Evolutionary conservation across 2,329 filamentous ascomycete species (phyloP), one percentile per base, ranked within the genome.

Genomic region (Alternaria consortialis): DNA sequence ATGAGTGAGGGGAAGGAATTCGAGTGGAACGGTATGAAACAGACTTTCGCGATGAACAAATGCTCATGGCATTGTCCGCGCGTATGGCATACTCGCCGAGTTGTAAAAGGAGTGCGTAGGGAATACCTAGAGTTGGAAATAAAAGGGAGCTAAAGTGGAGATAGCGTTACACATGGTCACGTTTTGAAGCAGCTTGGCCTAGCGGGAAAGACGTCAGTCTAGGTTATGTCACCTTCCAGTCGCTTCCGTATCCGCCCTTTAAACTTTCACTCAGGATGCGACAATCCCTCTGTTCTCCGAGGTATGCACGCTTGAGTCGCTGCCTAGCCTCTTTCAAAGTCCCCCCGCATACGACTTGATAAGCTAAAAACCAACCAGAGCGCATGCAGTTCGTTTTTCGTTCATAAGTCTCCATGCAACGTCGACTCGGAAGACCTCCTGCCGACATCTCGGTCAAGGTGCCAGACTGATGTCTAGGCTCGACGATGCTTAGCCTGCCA

Each of bases 101-200:
- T 48, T 15, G 11, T 48, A 23, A 23, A 34, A 3, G 4, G 37
- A 4, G 37, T 42, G 13, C 46, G 46, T 48, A 32, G 17, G 29
- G 31, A 48, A 12, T 8, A 34, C 31, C 17, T 25, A 17, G 31
- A n/a, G 17, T 9, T 20, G 13, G 20, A 48, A 36, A 48, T 48
- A 17, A 48, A 2, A n/a, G 15, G 46, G 46, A 48, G 25, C 17
- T 23, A 15, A 17, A n/a, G 46, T 25, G 31, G 31, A 36, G 29
- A n/a, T 48, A 48, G 46, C 31, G 46, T 36, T 12, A 46, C 46
- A 48, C 31, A 31, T 48, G 46, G 46, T 17, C 12, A 48, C 46
- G 46, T 48, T 48, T 36, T 34, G 46, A 5, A 23, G 46, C 2
- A 31, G 29, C 31, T 25, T 43, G 17, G 46, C 15, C 31, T 48